phyloP scores from a whole-genome alignment of 2,329 filamentous ascomycete genomes.

The Pseudopithomyces chartarum region DNA sequence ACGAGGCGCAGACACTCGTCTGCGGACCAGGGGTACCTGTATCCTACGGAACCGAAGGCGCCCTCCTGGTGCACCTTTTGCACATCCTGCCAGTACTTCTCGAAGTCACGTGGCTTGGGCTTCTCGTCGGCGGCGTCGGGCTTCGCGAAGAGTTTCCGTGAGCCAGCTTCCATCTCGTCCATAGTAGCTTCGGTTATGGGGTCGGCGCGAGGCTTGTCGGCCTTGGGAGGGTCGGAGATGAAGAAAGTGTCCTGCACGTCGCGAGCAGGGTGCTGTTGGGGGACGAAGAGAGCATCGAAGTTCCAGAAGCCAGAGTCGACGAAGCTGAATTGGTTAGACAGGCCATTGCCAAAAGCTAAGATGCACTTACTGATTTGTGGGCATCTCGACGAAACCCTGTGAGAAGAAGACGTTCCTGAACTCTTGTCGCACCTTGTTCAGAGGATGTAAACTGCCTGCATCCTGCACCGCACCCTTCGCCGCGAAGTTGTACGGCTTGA shows the following conservation, averaged over 20 bases:
- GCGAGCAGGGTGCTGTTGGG: constrained; percentile 95
- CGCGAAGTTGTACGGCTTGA: constrained; percentile 86
- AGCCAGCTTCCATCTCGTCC: constrained; percentile 55
- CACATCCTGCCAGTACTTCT: constrained; percentile 87
- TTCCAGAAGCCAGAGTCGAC: constrained; percentile 99
- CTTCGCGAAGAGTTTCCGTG: constrained; percentile 59
- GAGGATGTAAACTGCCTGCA: constrained; percentile 54
- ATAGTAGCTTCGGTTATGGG: constrained; percentile 53
- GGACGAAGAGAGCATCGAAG: constrained; percentile 95
- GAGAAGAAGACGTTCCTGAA: constrained; percentile 99
- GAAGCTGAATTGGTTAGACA: constrained; percentile 56
- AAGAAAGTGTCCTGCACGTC: constrained; percentile 99
- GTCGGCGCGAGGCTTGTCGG: constrained; percentile 69
- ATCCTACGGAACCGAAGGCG: constrained; percentile 93
- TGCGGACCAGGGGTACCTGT: constrained; percentile 90
- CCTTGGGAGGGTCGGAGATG: constrained; percentile 83
- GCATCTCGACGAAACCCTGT: constrained; percentile 99
- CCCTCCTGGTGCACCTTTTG: constrained; percentile 86
- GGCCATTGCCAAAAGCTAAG: neutral
- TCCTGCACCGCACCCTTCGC: constrained; percentile 67
- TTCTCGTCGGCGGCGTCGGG: constrained; percentile 59
- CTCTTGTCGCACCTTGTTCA: constrained; percentile 95
- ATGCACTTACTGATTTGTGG: constrained; percentile 70
- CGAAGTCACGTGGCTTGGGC: constrained; percentile 66
- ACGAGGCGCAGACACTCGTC: constrained; percentile 88